These are phyloP conservation scores for Botrytis cinerea DNA, from an alignment of 2,329 filamentous ascomycete genomes.

Conservation along the genomic window DNA sequence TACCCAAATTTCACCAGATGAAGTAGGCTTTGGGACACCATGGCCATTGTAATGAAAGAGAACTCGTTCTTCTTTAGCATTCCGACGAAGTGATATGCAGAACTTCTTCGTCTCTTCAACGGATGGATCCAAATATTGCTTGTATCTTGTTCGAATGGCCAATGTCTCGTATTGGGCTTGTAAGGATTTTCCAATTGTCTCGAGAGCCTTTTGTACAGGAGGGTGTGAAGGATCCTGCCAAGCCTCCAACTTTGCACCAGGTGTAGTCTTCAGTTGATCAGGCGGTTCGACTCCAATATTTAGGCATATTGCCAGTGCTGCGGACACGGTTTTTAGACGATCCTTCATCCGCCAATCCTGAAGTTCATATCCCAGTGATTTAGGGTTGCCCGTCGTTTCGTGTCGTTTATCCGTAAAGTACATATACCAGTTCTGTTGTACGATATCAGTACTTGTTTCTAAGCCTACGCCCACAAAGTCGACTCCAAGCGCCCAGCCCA, in stretches of 20 bases:
- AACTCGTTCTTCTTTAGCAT: constrained; percentile 93
- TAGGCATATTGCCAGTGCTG: constrained; percentile 88
- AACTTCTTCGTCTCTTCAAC: constrained; percentile 98
- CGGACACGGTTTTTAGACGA: constrained; percentile 92
- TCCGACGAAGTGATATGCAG: constrained; percentile 82
- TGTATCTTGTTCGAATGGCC: constrained; percentile 93
- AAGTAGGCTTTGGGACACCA: constrained; percentile 91
- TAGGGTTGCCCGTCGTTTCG: constrained; percentile 88
- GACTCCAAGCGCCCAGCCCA: background rate
- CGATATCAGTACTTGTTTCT: constrained; percentile 30
- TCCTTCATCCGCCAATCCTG: constrained; percentile 99
- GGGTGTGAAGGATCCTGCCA: constrained; percentile 91
- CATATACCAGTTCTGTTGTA: constrained; percentile 92
- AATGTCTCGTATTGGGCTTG: constrained; percentile 96
- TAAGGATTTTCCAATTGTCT: constrained; percentile 93
- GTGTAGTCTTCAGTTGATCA: constrained; percentile 93
- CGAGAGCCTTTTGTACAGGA: constrained; percentile 80
- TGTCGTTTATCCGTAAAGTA: constrained; percentile 98
- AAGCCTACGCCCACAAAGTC: background rate
- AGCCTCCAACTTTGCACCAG: constrained; percentile 90
- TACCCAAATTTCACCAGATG: constrained; percentile 97
- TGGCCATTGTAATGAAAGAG: constrained; percentile 99
- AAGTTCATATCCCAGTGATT: constrained; percentile 63
- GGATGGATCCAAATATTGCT: constrained; percentile 93
- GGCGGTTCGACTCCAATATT: constrained; percentile 98